Evolutionary conservation across 345 rosid genomes (phyloP).

Genomic region (Ceriops tagal): DNA sequence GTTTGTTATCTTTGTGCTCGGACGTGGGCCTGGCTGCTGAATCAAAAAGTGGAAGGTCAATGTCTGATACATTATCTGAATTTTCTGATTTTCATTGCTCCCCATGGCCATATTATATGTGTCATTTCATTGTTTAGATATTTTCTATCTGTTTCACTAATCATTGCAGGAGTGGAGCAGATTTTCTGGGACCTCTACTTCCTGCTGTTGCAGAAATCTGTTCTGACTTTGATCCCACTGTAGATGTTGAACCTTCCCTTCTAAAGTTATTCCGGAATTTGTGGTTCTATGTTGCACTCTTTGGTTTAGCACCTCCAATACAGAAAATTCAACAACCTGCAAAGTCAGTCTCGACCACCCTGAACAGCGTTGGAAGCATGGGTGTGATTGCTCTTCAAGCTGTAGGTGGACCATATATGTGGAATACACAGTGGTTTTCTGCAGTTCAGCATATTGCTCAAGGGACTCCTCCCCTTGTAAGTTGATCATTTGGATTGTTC

Average conservation of each 20-base stretch:
- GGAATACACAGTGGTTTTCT: constrained; percentile 73
- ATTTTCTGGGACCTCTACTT: constrained; percentile 90
- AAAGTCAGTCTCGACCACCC: constrained; percentile 68
- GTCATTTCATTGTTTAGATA: constrained; percentile 11
- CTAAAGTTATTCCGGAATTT: constrained; percentile 93
- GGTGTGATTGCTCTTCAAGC: constrained; percentile 80
- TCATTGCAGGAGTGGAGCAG: constrained; percentile 91
- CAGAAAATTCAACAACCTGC: constrained; percentile 49
- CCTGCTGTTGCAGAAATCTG: constrained; percentile 98
- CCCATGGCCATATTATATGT: neutral
- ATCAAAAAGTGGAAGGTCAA: constrained; percentile 90
- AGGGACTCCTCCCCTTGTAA: constrained; percentile 99
- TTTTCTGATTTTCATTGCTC: constrained; percentile 13
- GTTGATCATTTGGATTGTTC: constrained; percentile 34
- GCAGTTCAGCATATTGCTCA: constrained; percentile 91
- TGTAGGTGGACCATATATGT: constrained; percentile 96
- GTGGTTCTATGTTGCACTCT: constrained; percentile 97
- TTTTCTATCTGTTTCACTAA: constrained; percentile 17
- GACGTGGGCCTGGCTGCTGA: constrained; percentile 98
- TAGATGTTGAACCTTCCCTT: constrained; percentile 84
- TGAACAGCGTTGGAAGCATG: constrained; percentile 74
- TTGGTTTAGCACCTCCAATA: constrained; percentile 96
- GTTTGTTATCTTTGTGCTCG: constrained; percentile 91
- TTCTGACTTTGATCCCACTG: constrained; percentile 87
- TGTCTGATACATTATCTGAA: neutral